phyloP scores from a whole-genome alignment of 2,329 filamentous ascomycete species.

The Fusarium subglutinans region DNA sequence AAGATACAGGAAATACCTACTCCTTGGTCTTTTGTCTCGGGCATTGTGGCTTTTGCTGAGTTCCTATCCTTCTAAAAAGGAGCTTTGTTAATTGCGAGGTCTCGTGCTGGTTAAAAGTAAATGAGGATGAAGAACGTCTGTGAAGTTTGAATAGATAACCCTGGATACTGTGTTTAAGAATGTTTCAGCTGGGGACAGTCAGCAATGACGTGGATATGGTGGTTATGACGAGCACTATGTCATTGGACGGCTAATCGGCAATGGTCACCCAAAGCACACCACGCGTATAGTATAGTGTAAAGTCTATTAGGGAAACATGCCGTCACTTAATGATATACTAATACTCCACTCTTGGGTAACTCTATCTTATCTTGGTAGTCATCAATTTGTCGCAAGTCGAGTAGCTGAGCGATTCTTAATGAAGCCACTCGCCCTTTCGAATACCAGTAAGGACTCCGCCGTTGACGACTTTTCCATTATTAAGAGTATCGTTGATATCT shows the following conservation, averaged over 20 bases:
- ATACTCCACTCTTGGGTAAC: rapidly evolving
- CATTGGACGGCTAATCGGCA: background rate
- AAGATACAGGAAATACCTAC: background rate
- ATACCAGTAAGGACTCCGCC: no score
- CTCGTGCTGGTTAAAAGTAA: rapidly evolving
- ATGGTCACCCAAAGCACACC: rapidly evolving
- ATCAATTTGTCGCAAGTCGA: background rate
- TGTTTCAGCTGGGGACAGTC: background rate
- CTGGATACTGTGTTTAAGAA: rapidly evolving
- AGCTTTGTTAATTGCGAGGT: rapidly evolving
- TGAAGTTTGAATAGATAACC: rapidly evolving
- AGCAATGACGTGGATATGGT: background rate
- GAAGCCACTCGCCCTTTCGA: background rate
- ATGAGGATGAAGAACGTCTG: no score
- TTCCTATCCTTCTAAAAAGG: rapidly evolving
- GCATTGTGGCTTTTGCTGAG: background rate
- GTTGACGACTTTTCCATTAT: no score
- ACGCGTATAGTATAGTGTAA: background rate
- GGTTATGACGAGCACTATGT: background rate
- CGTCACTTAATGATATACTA: background rate
- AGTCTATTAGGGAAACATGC: background rate
- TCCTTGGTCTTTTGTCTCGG: background rate
- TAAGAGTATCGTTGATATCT: rapidly evolving
- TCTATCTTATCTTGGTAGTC: no score
- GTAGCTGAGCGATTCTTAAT: background rate